Evolutionary conservation across 495 filamentous ascomycete genomes (phyloP).

Genomic region (Podospora pseudoanserina): DNA sequence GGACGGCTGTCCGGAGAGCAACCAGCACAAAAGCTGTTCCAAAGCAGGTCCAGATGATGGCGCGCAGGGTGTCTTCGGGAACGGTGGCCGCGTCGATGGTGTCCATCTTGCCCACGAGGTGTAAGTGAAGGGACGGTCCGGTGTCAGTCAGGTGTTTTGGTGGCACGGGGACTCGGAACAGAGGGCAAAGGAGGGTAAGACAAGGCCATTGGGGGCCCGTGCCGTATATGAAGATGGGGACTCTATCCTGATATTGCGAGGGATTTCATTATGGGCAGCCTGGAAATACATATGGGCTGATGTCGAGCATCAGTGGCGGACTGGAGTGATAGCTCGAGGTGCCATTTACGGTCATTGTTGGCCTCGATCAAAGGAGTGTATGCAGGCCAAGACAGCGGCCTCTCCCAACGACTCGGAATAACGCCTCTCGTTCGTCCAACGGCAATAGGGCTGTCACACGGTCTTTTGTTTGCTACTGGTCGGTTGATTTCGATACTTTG

Average conservation of each 20-base stretch:
- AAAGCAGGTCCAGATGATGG: slow-evolving; percentile 35
- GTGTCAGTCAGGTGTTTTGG: background rate
- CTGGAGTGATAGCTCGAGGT: background rate
- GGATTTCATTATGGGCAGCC: background rate
- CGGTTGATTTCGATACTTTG: slow-evolving; percentile 5
- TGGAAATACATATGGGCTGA: background rate
- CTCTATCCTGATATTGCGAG: background rate
- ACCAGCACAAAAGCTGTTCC: slow-evolving; percentile 40
- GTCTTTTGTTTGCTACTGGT: slow-evolving; percentile 1
- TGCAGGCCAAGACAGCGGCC: slow-evolving; percentile 2
- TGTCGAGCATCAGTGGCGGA: background rate
- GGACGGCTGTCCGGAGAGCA: slow-evolving; percentile 37
- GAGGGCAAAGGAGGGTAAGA: background rate
- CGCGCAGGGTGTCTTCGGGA: slow-evolving; percentile 28
- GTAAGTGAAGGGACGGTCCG: background rate
- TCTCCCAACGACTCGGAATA: background rate
- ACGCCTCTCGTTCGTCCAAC: slow-evolving; percentile 5
- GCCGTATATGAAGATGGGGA: background rate
- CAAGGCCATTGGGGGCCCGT: background rate
- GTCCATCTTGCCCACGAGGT: background rate
- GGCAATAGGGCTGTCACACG: slow-evolving; percentile 1
- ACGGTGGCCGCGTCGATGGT: slow-evolving; percentile 8
- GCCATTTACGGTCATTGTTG: background rate
- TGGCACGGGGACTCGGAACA: background rate
- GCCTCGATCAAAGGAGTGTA: background rate